Evolutionary conservation across 2,329 filamentous ascomycete species (phyloP).

Genomic region (Clonostachys byssicola): DNA sequence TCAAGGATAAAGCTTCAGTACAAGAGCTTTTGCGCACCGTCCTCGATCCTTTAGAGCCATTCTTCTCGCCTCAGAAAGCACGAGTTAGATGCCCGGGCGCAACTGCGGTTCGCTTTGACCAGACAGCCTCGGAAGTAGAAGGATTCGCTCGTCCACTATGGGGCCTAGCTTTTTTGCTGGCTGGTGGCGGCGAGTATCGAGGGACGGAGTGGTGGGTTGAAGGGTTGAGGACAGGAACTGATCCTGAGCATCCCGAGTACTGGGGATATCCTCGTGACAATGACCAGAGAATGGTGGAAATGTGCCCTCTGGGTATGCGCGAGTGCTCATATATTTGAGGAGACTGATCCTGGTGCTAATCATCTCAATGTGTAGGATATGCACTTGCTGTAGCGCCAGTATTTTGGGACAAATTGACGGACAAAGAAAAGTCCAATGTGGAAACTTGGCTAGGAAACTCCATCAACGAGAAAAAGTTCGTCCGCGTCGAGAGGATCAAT

Average conservation of each 20-base stretch:
- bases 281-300: slow-evolving; percentile 82
- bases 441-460: slow-evolving; percentile 69
- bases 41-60: slow-evolving; percentile 66
- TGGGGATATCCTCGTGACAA: slow-evolving; percentile 75
- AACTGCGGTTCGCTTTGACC: slow-evolving; percentile 75
- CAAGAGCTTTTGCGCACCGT: slow-evolving; percentile 58
- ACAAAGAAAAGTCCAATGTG: slow-evolving; percentile 60
- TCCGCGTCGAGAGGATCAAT: not conserved
- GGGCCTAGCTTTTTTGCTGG: slow-evolving; percentile 70
- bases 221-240: slow-evolving; percentile 66
- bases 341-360: too few species aligned
- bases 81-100: slow-evolving; percentile 64
- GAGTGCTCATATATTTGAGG: too few species aligned
- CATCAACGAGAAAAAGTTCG: slow-evolving; percentile 71
- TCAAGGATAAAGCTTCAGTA: slow-evolving; percentile 49
- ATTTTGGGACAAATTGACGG: slow-evolving; percentile 63
- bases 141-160: slow-evolving; percentile 72
- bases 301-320: slow-evolving; percentile 63
- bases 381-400: slow-evolving; percentile 64
- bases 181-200: slow-evolving; percentile 61
- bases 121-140: slow-evolving; percentile 73
- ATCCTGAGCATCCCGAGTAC: slow-evolving; percentile 66
- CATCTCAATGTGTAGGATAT: slow-evolving; percentile 39
- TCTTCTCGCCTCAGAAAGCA: slow-evolving; percentile 64
- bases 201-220: slow-evolving; percentile 61